phyloP scores from a whole-genome alignment of 2,329 filamentous ascomycete species.

The Cordyceps pruinosa region DNA sequence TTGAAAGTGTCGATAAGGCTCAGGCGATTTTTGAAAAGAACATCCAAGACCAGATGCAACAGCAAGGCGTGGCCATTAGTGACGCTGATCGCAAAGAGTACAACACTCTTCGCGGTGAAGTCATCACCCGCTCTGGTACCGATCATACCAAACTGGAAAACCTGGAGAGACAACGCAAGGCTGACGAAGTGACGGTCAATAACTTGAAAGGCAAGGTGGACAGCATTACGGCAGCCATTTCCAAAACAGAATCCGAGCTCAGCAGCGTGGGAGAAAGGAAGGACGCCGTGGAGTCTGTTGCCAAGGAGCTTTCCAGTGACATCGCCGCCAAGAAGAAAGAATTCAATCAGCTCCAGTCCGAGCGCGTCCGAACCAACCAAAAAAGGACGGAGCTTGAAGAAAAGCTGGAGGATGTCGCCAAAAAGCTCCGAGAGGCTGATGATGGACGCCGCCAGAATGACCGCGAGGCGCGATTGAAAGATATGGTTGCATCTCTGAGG shows the following conservation, averaged over 20 bases:
- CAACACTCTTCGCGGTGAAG: constrained; percentile 73
- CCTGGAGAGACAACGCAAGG: constrained; percentile 81
- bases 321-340: constrained; percentile 86
- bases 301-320: constrained; percentile 66
- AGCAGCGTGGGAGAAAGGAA: constrained; percentile 62
- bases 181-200: constrained; percentile 83
- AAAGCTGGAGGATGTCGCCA: constrained; percentile 74
- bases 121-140: constrained; percentile 71
- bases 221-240: constrained; percentile 62
- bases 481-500: constrained; percentile 79
- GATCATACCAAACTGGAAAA: constrained; percentile 81
- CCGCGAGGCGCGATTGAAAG: constrained; percentile 70
- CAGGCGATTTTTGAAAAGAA: constrained; percentile 83
- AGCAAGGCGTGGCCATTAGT: constrained; percentile 79
- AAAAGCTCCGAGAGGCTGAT: constrained; percentile 77
- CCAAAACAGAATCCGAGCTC: constrained; percentile 68
- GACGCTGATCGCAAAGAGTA: constrained; percentile 86
- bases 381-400: constrained; percentile 85
- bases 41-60: constrained; percentile 76
- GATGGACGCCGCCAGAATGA: constrained; percentile 80
- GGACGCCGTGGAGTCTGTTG: constrained; percentile 51
- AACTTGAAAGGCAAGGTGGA: constrained; percentile 86
- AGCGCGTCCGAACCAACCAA: constrained; percentile 73
- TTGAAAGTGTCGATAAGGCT: constrained; percentile 81
- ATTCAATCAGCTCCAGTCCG: constrained; percentile 77